Evolutionary conservation across 75 land plant species (phyloP), one percentile per base, ranked within the genome.

Genomic region (Ceratopteris richardii): DNA sequence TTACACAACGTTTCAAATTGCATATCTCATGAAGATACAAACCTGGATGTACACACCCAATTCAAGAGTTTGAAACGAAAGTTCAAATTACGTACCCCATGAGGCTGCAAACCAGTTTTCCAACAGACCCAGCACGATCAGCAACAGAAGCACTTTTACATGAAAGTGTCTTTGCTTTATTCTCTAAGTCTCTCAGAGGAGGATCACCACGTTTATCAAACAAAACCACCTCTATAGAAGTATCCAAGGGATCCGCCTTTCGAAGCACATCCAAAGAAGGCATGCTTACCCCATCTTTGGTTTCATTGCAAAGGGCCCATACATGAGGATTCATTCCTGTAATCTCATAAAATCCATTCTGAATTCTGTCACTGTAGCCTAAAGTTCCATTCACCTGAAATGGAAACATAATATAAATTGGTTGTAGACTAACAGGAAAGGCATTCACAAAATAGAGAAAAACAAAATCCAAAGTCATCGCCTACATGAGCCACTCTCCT

Each of bases 261-360:
- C 62, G 76, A n/a, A 90, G 72, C 14, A 81, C 73, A 29, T 90
- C 96, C 56, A 90, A 58, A 16, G 96, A 76, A 24, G 96, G 96
- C 51, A 90, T 71, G 21, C 77, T 75, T 23, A 75, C 83, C 61
- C 70, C 66, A 37, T 83, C 91, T 44, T 73, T 66, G 19, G 80
- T 58, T 53, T 83, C 75, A 58, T 66, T 77, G 74, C 91, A 90
- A 14, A 90, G 58, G 14, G 75, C 69, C 96, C 96, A 90, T 10
- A 90, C 74, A 73, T 86, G 71, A 5, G 96, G 87, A 74, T 81
- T 73, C 77, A 90, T 68, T 18, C 96, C 96, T 44, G 72, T 73
- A 19, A 90, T 80, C 29, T 66, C 26, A 59, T 90, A 86, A 75
- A 90, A 90, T 13, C 91, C 93, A 81, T 84, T 82, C 46, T 83